Evolutionary conservation across 164 flowering plant genomes (phyloP).

Genomic region (Piper longum): DNA sequence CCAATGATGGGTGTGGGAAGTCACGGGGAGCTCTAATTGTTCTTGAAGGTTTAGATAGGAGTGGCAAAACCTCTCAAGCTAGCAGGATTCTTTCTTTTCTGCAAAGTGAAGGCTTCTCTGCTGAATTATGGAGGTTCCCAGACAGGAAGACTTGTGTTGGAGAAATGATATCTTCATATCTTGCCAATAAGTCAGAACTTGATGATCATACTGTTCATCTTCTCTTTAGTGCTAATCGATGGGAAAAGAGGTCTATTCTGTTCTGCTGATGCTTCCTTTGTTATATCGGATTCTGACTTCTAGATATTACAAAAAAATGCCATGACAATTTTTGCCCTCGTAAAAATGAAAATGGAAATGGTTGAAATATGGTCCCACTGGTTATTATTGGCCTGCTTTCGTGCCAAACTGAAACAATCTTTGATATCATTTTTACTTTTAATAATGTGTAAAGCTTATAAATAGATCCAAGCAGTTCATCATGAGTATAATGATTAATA

Average conservation of each 20-base stretch:
- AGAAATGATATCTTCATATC: constrained; percentile 67
- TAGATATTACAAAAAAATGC: too few relatives aligned
- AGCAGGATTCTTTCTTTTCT: constrained; percentile 30
- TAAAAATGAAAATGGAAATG: too few relatives aligned
- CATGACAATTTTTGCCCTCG: neutral
- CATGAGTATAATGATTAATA: too few relatives aligned
- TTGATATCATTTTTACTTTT: neutral
- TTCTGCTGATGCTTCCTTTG: neutral
- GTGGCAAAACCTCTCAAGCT: constrained; percentile 67
- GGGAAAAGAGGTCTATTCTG: constrained; percentile 60
- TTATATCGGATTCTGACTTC: neutral
- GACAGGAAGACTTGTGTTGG: constrained; percentile 63
- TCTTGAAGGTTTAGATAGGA: constrained; percentile 75
- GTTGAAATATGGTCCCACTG: neutral
- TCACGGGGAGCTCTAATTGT: constrained; percentile 68
- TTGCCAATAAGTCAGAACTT: constrained; percentile 46
- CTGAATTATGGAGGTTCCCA: constrained; percentile 65
- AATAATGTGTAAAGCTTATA: too few relatives aligned
- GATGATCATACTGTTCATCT: constrained; percentile 74
- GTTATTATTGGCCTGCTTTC: too few relatives aligned
- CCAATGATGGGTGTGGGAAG: constrained; percentile 8
- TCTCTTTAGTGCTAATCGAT: constrained; percentile 75
- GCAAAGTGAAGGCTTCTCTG: constrained; percentile 35
- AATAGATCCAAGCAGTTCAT: too few relatives aligned
- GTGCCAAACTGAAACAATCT: neutral